Evolutionary conservation across 306 rosid species (phyloP), one percentile per base, ranked within the genome.

Genomic region (Quercus gilva): DNA sequence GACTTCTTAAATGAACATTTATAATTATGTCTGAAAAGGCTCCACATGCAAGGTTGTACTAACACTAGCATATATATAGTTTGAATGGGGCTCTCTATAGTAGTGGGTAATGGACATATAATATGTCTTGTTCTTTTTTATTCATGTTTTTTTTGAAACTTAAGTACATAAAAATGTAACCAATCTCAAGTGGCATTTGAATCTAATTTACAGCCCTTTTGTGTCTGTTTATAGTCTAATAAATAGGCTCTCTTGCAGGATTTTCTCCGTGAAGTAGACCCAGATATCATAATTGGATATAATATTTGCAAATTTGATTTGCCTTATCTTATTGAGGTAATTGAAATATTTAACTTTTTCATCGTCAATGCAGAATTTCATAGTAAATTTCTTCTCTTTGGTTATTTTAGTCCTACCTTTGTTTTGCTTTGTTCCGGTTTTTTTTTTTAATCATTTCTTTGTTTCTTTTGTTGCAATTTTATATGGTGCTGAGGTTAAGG

Each of bases 291-390:
- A 76, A 95, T 95, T 89, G 99, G 99, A 84, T 95, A 95, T 86
- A 95, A 95, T 84, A 92, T 95, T 75, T 95, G 99, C 89, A 95
- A 95, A 90, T 95, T 95, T 86, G 99, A 95, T 86, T 74, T 92
- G 87, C 98, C 98, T 23, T 94, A 94, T 91, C 92, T 94, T 73
- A 90, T 92, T 69, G 95, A 94, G 97, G 97, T 94, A 84, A 74
- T 53, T 82, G 45, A 71, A 8, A 60, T 56, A 45, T 19, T 52
- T 35, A 15, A 58, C 45, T 79, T 60, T 84, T 61, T 79, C 43
- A 78, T 78, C 23, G 25, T 69, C 59, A 21, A 78, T 73, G 45
- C 35, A 41, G 21, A 58, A 51, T 33, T 18, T 59, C 41, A 65
- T 19, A 10, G 74, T 13, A 51, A 19, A 51, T 4, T 55, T 26